A percentile compares a stretch with the other conserved stretches of the same genome.
Evolutionary conservation across 371 early-diverging fungal genomes (phyloP).

Genomic region (Mortierella sp.): DNA sequence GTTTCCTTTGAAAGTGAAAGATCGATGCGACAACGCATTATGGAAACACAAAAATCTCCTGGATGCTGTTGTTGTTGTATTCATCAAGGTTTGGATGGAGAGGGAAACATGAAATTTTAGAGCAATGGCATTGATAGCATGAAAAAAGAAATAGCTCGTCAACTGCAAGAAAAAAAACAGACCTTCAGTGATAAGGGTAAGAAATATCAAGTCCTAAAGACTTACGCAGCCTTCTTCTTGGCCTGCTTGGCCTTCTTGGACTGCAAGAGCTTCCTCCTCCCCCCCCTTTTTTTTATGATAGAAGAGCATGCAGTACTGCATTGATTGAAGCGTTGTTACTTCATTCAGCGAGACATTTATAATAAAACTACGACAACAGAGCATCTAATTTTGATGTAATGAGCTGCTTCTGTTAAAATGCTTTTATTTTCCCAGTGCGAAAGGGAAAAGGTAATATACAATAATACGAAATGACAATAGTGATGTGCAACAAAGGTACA

Average conservation of each 20-base stretch:
- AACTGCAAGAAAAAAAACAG: not conserved
- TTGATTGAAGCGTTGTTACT: too few relatives aligned
- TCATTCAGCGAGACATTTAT: too few relatives aligned
- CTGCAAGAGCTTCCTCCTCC: slow-evolving; percentile 52
- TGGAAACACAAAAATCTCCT: slow-evolving; percentile 81
- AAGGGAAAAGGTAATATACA: slow-evolving; percentile 10
- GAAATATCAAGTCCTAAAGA: slow-evolving; percentile 5
- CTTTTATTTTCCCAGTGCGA: too few relatives aligned
- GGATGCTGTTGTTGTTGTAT: slow-evolving; percentile 59
- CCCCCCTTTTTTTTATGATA: too few relatives aligned
- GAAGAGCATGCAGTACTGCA: too few relatives aligned
- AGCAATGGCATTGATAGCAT: not conserved
- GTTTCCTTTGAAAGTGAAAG: slow-evolving; percentile 78
- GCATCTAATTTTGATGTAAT: too few relatives aligned
- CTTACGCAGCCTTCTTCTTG: slow-evolving; percentile 70
- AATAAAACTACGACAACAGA: too few relatives aligned
- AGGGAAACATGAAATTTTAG: not conserved
- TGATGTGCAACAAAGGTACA: not conserved
- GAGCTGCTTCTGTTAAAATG: too few relatives aligned
- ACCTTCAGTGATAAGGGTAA: not conserved
- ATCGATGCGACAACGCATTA: slow-evolving; percentile 75
- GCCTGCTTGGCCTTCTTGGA: slow-evolving; percentile 67
- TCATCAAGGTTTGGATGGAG: not conserved
- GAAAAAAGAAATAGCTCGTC: not conserved
- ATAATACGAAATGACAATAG: not conserved